phyloP scores from a whole-genome alignment of 345 rosid genomes.

The Rhizophora mangle region DNA sequence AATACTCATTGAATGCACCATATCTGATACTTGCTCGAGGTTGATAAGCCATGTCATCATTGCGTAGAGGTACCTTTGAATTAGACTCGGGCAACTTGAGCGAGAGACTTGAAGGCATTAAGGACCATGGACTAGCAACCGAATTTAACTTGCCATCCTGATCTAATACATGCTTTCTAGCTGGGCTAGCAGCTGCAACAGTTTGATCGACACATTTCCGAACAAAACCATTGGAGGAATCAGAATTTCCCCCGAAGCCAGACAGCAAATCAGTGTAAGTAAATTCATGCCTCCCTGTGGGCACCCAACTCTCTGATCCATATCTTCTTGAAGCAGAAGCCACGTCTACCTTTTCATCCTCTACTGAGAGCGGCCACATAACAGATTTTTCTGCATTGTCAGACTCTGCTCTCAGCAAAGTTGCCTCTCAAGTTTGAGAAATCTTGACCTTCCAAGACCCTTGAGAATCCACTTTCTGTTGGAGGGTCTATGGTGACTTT shows the following conservation, averaged over 20 bases:
- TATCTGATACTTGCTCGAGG: conserved; percentile 20
- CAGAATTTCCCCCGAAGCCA: conserved; percentile 29
- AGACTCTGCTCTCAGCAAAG: conserved; percentile 30
- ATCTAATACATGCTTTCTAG: conserved; percentile 20
- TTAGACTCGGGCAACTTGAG: conserved; percentile 34
- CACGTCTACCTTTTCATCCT: conserved; percentile 27
- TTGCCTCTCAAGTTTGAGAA: conserved; percentile 34
- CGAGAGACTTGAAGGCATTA: conserved; percentile 27
- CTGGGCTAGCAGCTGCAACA: conserved; percentile 11
- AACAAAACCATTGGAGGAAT: conserved; percentile 24
- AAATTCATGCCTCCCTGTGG: conserved; percentile 28
- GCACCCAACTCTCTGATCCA: conserved; percentile 26
- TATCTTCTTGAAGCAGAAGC: conserved; percentile 29
- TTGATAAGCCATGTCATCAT: conserved; percentile 19
- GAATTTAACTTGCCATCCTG: conserved; percentile 33
- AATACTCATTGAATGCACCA: conserved; percentile 23
- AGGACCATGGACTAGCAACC: conserved; percentile 28
- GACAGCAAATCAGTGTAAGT: conserved; percentile 36
- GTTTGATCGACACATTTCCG: conserved; percentile 21
- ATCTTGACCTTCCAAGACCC: conserved; percentile 60
- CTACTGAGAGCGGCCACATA: conserved; percentile 26
- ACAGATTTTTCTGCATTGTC: conserved; percentile 31
- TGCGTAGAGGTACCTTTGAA: conserved; percentile 23
- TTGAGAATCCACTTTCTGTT: conserved; percentile 33
- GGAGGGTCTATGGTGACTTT: conserved; percentile 38